These are phyloP conservation scores for Umbelopsis ramanniana DNA, from an alignment of 192 early-diverging fungal species.

Conservation along the genomic window DNA sequence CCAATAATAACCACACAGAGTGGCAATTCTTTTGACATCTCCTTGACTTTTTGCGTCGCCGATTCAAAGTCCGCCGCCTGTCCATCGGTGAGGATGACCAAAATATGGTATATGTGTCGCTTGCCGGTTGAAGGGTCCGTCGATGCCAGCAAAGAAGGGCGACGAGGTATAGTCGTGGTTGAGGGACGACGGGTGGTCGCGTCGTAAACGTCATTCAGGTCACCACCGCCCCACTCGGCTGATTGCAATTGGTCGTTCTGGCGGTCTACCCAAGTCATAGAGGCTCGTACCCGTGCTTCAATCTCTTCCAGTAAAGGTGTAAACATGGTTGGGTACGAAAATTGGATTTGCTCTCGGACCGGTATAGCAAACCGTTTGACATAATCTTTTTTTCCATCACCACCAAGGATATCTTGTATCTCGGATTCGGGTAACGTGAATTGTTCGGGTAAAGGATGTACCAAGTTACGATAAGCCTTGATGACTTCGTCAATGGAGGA, in stretches of 20 bases:
- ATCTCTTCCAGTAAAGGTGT: slow-evolving; percentile 17
- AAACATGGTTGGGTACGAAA: slow-evolving; percentile 17
- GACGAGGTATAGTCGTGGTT: not conserved
- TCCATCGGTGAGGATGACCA: slow-evolving; percentile 23
- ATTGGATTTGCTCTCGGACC: not conserved
- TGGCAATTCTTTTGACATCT: slow-evolving; percentile 11
- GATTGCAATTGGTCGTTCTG: not conserved
- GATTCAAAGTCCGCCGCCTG: slow-evolving; percentile 14
- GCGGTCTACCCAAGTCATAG: not conserved
- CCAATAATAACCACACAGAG: slow-evolving; percentile 23
- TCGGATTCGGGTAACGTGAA: slow-evolving; percentile 2
- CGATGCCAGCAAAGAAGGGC: not conserved
- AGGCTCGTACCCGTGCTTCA: slow-evolving; percentile 1
- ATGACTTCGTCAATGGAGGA: slow-evolving; percentile 9
- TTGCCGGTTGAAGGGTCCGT: not conserved
- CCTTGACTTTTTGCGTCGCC: slow-evolving; percentile 12
- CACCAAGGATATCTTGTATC: slow-evolving; percentile 6
- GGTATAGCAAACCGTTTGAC: slow-evolving; percentile 16
- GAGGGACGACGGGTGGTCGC: not conserved
- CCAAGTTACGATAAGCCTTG: slow-evolving; percentile 12
- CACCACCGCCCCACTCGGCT: not conserved
- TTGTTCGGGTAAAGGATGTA: not conserved
- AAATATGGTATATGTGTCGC: slow-evolving; percentile 13
- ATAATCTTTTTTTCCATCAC: slow-evolving; percentile 12
- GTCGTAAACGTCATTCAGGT: not conserved